Evolutionary conservation across 345 rosid genomes (phyloP).

Genomic region (Bruguiera parviflora): DNA sequence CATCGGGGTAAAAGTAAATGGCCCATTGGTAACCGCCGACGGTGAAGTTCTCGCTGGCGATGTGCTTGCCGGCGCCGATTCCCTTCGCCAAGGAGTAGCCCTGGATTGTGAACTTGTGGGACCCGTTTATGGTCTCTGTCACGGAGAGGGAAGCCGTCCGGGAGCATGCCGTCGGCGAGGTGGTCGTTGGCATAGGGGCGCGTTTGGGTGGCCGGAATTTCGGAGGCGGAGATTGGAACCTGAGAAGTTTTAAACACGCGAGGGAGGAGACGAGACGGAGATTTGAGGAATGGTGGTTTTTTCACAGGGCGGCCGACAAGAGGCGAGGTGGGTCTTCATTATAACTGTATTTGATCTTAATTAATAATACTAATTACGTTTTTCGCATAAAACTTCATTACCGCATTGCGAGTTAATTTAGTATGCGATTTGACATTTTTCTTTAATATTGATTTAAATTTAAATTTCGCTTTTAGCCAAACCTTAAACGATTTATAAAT

Average conservation of each 20-base stretch:
- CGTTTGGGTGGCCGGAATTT: background rate
- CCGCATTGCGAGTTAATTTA: too few relatives aligned
- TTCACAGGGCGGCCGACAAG: too few relatives aligned
- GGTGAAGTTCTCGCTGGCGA: slow-evolving; percentile 84
- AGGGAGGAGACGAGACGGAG: background rate
- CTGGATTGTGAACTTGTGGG: slow-evolving; percentile 73
- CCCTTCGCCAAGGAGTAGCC: slow-evolving; percentile 92
- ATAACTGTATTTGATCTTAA: too few relatives aligned
- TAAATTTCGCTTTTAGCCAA: too few relatives aligned
- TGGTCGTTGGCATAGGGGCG: background rate
- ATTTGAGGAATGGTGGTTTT: too few relatives aligned
- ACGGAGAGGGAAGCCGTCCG: slow-evolving; percentile 75
- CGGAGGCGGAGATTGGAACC: too few relatives aligned
- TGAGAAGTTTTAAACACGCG: background rate
- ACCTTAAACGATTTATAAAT: too few relatives aligned
- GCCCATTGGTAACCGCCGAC: slow-evolving; percentile 90
- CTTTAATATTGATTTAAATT: too few relatives aligned
- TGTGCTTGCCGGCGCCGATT: slow-evolving; percentile 87
- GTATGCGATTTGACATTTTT: too few relatives aligned
- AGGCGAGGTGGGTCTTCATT: too few relatives aligned
- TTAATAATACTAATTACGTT: too few relatives aligned
- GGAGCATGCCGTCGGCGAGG: slow-evolving; percentile 9
- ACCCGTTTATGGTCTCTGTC: slow-evolving; percentile 80
- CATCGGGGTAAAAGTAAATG: slow-evolving; percentile 87
- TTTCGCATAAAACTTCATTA: too few relatives aligned